Base-by-base conservation (phyloP, 495 filamentous ascomycete species). In the Thermothielavioides terrestris region DNA sequence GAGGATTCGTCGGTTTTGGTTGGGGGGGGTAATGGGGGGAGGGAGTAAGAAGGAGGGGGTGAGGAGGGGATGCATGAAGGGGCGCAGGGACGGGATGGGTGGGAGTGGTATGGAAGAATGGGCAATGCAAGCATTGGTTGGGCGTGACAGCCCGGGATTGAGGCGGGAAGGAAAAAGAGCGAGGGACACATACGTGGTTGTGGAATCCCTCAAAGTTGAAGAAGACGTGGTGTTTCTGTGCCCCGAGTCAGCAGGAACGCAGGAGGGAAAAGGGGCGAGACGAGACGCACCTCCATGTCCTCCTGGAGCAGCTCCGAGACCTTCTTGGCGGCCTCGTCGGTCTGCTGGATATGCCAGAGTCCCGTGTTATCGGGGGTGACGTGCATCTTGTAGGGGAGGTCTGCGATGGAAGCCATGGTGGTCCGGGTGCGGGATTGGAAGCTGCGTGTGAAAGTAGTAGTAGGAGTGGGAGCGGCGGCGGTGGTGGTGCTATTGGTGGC, bases 161-260 rank as follows among this genome's bases (percentile, higher is more conserved):
- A 17, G n/a, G 40, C 18, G 5, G 31, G 0, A 39, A 1, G 11
- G n/a, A n/a, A 49, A 1, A 52, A n/a, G n/a, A n/a, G n/a, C n/a
- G n/a, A n/a, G n/a, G n/a, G n/a, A n/a, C n/a, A n/a, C 56, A 50
- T 67, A 70, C 68, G 31, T 72, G 76, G 73, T 83, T 83, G 56
- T 86, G 85, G 54, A 83, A 90, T 0, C 81, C 81, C 1, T 61
- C 52, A 1, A 76, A 21, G 51, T 87, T 87, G 71, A 86, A 92
- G 66, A 82, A 94, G 23, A 88, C 80, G 60, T 94, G 86, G 60
- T 90, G 75, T 23, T 74, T 70, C 72, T 74, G 26, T 8, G 1
- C 17, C 37, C 10, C 38, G 10, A 23, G 17, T 55, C 25, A 15
- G 4, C 25, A 27, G 4, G 20, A 34, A 9, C 11, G 21, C 26